These are phyloP conservation scores for Leptodermis oblonga DNA, from an alignment of 257 asterid species.

Conservation along the genomic window DNA sequence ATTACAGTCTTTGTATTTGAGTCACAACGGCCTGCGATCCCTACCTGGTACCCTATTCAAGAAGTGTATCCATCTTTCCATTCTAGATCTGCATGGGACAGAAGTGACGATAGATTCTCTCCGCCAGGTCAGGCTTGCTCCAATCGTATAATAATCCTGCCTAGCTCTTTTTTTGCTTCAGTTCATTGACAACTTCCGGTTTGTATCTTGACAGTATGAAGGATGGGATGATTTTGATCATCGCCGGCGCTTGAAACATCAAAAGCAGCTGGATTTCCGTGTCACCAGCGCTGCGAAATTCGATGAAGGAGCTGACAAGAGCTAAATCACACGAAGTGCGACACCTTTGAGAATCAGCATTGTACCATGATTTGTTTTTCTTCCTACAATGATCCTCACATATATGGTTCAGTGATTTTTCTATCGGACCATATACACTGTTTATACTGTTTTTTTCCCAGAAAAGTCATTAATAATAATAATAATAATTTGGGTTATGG, in stretches of 20 bases:
- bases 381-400: not conserved
- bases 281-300: constrained; percentile 64
- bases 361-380: not conserved
- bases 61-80: constrained; percentile 66
- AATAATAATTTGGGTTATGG: no score
- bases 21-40: constrained; percentile 68
- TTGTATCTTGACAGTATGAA: constrained; percentile 46
- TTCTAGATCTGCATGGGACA: constrained; percentile 82
- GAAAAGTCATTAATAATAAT: no score
- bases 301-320: constrained; percentile 95
- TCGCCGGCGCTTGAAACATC: constrained; percentile 76
- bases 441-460: no score
- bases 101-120: constrained; percentile 77
- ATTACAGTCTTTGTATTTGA: constrained; percentile 65
- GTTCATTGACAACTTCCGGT: not conserved
- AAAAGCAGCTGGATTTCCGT: constrained; percentile 86
- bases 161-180: not conserved
- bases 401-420: no score
- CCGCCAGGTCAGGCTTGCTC: constrained; percentile 46
- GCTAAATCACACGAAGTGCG: constrained; percentile 20
- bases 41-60: constrained; percentile 60
- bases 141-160: not conserved
- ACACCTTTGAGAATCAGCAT: not conserved
- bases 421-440: no score
- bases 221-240: constrained; percentile 91